Percentiles rank a stretch among this genome's conserved stretches.
phyloP scores from a whole-genome alignment of 805 yeast species.

The Wickerhamiella cacticola region DNA sequence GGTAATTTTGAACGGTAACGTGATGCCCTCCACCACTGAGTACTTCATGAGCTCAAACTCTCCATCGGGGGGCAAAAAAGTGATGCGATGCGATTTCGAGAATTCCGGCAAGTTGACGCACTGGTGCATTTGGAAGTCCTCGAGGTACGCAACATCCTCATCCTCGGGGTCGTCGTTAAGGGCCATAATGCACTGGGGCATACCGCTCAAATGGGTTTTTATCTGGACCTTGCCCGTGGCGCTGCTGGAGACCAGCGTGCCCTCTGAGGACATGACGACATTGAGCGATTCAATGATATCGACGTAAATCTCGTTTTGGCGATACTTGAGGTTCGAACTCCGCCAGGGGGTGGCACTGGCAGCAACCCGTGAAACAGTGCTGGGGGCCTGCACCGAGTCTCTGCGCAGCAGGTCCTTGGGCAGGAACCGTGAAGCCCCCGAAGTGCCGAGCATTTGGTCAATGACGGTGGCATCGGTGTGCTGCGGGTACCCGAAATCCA shows the following conservation, averaged over 20 bases:
- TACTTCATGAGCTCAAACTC: conserved; percentile 73
- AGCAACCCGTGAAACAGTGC: conserved; percentile 26
- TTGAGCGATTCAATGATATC: conserved; percentile 67
- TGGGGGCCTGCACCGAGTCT: conserved; percentile 1
- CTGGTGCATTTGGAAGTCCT: conserved; percentile 77
- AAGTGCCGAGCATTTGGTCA: conserved; percentile 27
- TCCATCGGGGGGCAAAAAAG: conserved; percentile 81
- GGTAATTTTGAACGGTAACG: conserved; percentile 56
- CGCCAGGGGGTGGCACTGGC: conserved; percentile 56
- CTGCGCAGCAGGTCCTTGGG: conserved; percentile 4
- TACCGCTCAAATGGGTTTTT: conserved; percentile 63
- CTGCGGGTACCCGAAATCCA: conserved; percentile 71
- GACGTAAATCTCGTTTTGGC: conserved; percentile 67
- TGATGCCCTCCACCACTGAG: conserved; percentile 44
- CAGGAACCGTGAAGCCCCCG: conserved; percentile 13
- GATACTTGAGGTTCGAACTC: conserved; percentile 53
- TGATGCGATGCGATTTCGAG: conserved; percentile 51
- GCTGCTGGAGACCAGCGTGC: conserved; percentile 49
- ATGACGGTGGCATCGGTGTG: conserved; percentile 42
- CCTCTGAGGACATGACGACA: conserved; percentile 50
- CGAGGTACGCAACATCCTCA: conserved; percentile 34
- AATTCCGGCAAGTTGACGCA: conserved; percentile 66
- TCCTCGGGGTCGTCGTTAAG: conserved; percentile 39
- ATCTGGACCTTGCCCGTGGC: conserved; percentile 66
- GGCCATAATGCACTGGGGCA: conserved; percentile 75